Evolutionary conservation across 2,329 filamentous ascomycete species (phyloP).

Genomic region (Fusarium falciforme): DNA sequence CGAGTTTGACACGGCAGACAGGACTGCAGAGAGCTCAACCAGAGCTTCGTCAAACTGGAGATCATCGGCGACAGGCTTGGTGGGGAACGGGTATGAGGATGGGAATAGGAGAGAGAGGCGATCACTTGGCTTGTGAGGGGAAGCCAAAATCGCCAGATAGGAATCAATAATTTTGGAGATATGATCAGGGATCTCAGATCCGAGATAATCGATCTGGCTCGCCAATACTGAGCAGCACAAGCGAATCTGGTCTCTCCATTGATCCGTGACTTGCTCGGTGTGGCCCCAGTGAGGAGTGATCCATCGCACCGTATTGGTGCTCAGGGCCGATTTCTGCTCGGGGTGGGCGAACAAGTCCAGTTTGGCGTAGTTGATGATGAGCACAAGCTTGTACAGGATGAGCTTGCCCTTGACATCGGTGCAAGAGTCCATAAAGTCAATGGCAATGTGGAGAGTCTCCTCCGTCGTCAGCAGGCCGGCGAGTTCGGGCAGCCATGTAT

Average conservation of each 20-base stretch:
- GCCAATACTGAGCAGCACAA: conserved; percentile 93
- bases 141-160: conserved; percentile 79
- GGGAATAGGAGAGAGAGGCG: conserved; percentile 91
- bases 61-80: conserved; percentile 72
- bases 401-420: conserved; percentile 89
- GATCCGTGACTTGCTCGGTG: conserved; percentile 76
- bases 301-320: conserved; percentile 88
- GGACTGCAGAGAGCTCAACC: conserved; percentile 86
- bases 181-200: conserved; percentile 86
- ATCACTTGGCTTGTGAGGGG: conserved; percentile 64
- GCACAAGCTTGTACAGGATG: conserved; percentile 88
- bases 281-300: conserved; percentile 93
- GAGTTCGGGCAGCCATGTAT: conserved; percentile 96
- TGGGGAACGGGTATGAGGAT: conserved; percentile 87
- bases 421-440: conserved; percentile 94
- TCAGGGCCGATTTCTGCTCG: conserved; percentile 78
- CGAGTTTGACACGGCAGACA: conserved; percentile 84
- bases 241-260: conserved; percentile 93
- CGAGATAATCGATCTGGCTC: conserved; percentile 82
- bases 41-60: conserved; percentile 83
- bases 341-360: conserved; percentile 84
- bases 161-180: conserved; percentile 92
- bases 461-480: conserved; percentile 79
- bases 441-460: conserved; percentile 90
- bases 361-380: conserved; percentile 91